Evolutionary conservation across 805 yeast species (phyloP).

Genomic region (Helenozyma rhizophorensis): DNA sequence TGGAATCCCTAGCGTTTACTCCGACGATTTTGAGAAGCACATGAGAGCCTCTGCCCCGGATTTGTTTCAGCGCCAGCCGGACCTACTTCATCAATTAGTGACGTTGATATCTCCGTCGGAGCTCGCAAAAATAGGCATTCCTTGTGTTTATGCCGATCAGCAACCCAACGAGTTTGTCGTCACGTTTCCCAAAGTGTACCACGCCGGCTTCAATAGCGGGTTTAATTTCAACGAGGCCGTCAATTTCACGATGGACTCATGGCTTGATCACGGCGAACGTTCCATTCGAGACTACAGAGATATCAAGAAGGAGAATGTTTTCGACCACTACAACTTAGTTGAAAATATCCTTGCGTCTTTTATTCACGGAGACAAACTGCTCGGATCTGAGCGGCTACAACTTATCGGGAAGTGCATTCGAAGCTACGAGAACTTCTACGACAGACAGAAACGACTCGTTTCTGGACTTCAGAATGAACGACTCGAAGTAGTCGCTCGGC

Average conservation of each 20-base stretch:
- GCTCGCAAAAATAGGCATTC: slow-evolving; percentile 41
- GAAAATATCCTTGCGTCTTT: slow-evolving; percentile 40
- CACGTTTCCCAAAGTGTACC: slow-evolving; percentile 42
- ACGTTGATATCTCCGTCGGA: slow-evolving; percentile 72
- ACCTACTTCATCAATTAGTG: slow-evolving; percentile 79
- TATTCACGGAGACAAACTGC: background rate
- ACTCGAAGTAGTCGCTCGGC: slow-evolving; percentile 9
- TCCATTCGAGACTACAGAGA: slow-evolving; percentile 19
- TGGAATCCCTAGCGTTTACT: slow-evolving; percentile 70
- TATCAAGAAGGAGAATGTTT: slow-evolving; percentile 42
- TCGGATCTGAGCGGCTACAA: slow-evolving; percentile 7
- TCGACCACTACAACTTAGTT: slow-evolving; percentile 50
- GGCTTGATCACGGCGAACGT: slow-evolving; percentile 63
- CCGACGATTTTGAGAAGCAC: slow-evolving; percentile 60
- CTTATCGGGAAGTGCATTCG: slow-evolving; percentile 20
- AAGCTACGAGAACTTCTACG: slow-evolving; percentile 23
- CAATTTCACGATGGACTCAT: slow-evolving; percentile 61
- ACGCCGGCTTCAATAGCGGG: slow-evolving; percentile 44
- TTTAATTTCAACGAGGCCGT: slow-evolving; percentile 45
- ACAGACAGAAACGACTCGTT: slow-evolving; percentile 17
- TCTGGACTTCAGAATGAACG: slow-evolving; percentile 18
- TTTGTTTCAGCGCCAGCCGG: slow-evolving; percentile 78
- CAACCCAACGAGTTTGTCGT: slow-evolving; percentile 53
- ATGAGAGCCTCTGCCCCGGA: slow-evolving; percentile 72
- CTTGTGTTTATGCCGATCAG: slow-evolving; percentile 58